Conservation (phyloP, 805 yeast species). For the Dipodascus albidus region DNA sequence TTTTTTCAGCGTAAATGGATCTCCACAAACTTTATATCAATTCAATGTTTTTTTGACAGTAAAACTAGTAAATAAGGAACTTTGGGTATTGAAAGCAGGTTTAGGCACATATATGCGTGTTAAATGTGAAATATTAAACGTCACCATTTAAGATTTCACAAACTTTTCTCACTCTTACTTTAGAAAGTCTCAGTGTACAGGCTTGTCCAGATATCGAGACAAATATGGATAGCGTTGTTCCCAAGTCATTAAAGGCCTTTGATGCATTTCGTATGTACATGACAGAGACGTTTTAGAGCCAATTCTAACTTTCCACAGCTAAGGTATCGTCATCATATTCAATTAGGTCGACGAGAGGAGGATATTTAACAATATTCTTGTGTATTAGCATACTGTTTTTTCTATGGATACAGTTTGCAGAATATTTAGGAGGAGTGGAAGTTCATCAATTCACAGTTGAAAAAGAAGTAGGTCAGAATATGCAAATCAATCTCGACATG, state of each 20-base stretch:
- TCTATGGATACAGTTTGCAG: constrained; percentile 77
- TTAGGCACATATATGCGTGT: too few relatives aligned
- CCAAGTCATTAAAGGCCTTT: constrained; percentile 37
- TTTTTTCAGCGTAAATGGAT: too few relatives aligned
- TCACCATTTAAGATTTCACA: not conserved
- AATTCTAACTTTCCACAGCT: constrained; percentile 28
- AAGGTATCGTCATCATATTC: constrained; percentile 60
- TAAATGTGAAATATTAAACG: not conserved
- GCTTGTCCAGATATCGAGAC: not conserved
- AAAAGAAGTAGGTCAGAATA: constrained; percentile 39
- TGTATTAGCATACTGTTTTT: constrained; percentile 52
- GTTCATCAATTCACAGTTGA: constrained; percentile 75
- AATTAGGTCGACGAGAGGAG: constrained; percentile 68
- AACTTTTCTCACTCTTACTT: too few relatives aligned
- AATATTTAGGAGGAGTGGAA: constrained; percentile 69
- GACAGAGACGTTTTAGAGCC: not conserved
- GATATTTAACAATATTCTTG: constrained; percentile 55
- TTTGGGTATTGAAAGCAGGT: too few relatives aligned
- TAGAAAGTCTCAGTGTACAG: too few relatives aligned
- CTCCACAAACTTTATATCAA: too few relatives aligned
- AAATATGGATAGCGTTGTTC: constrained; percentile 2
- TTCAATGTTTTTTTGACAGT: too few relatives aligned
- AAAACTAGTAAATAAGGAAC: too few relatives aligned
- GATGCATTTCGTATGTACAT: constrained; percentile 53
- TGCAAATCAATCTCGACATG: constrained; percentile 68